These are phyloP conservation scores for Daldinia decipiens DNA, from an alignment of 495 filamentous ascomycete genomes.

Conservation along the genomic window DNA sequence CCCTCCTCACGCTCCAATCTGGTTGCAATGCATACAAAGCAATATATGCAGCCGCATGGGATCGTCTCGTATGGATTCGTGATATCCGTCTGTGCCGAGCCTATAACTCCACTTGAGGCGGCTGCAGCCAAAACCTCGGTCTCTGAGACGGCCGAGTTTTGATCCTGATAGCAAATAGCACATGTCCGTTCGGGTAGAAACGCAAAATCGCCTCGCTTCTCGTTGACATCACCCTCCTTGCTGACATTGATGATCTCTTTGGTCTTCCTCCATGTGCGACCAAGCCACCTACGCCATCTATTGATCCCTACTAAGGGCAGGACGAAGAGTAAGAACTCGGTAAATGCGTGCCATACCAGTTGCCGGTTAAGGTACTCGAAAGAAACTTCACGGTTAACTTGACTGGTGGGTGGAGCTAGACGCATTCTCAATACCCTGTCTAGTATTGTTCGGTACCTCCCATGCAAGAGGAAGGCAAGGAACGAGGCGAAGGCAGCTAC, in stretches of 20 bases:
- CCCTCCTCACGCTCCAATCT: constrained; percentile 92
- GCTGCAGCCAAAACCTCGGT: constrained; percentile 72
- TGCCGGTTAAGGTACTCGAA: constrained; percentile 99
- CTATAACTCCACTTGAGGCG: constrained; percentile 76
- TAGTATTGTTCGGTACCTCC: constrained; percentile 88
- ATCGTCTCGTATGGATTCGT: constrained; percentile 96
- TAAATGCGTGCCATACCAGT: constrained; percentile 98
- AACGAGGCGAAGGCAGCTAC: constrained; percentile 85
- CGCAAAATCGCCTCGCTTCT: constrained; percentile 76
- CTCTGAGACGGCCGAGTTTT: constrained; percentile 78
- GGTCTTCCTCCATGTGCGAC: constrained; percentile 81
- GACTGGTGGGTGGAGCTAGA: constrained; percentile 80
- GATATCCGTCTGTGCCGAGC: constrained; percentile 91
- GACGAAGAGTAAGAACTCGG: constrained; percentile 95
- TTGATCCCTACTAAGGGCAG: constrained; percentile 92
- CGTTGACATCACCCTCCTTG: constrained; percentile 52
- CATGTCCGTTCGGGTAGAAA: constrained; percentile 95
- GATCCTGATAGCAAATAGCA: constrained; percentile 96
- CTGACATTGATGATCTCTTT: constrained; percentile 67
- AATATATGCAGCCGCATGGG: constrained; percentile 93
- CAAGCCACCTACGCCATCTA: constrained; percentile 90
- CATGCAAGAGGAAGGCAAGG: constrained; percentile 87
- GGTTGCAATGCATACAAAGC: constrained; percentile 95
- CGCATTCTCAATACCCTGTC: constrained; percentile 89
- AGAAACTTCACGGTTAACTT: constrained; percentile 87